A percentile compares a stretch with the other conserved stretches of the same genome.
phyloP scores from a whole-genome alignment of 2,329 filamentous ascomycete genomes.

The Ramichloridium luteum region DNA sequence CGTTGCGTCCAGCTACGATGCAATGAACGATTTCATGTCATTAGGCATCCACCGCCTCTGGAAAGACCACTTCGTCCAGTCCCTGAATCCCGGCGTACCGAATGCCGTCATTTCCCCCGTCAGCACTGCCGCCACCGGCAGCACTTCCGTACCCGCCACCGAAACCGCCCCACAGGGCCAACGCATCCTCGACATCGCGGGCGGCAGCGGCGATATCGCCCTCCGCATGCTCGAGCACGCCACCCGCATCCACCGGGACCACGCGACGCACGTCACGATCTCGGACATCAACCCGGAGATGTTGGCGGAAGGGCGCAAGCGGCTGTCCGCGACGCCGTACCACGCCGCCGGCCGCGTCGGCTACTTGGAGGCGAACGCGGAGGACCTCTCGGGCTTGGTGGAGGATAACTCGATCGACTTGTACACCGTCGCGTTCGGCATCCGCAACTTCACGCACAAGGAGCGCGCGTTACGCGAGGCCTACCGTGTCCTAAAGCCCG shows the following conservation, averaged over 20 bases:
- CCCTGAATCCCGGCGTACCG: conserved; percentile 64
- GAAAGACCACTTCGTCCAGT: conserved; percentile 93
- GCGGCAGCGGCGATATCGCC: conserved; percentile 93
- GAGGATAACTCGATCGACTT: conserved; percentile 67
- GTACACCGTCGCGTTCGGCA: conserved; percentile 95
- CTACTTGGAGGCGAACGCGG: conserved; percentile 87
- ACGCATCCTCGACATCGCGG: conserved; percentile 87
- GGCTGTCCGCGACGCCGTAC: conserved; percentile 53
- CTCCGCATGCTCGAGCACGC: conserved; percentile 91
- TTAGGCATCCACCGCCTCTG: conserved; percentile 91
- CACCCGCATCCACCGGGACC: conserved; percentile 66
- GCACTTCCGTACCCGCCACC: conserved; percentile 21
- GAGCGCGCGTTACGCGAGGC: conserved; percentile 71
- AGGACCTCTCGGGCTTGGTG: conserved; percentile 52
- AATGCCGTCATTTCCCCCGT: conserved; percentile 6
- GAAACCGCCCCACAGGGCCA: conserved; percentile 42
- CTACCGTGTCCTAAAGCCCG: conserved; percentile 78
- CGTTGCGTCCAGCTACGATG: conserved; percentile 87
- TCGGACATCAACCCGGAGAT: conserved; percentile 94
- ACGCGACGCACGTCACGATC: conserved; percentile 72
- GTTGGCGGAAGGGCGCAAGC: conserved; percentile 76
- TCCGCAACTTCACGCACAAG: conserved; percentile 93
- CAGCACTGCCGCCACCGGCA: neutral
- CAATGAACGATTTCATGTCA: conserved; percentile 99
- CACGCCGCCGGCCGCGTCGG: conserved; percentile 41